Evolutionary conservation across 257 asterid species (phyloP).

Genomic region (Solanum dulcamara): DNA sequence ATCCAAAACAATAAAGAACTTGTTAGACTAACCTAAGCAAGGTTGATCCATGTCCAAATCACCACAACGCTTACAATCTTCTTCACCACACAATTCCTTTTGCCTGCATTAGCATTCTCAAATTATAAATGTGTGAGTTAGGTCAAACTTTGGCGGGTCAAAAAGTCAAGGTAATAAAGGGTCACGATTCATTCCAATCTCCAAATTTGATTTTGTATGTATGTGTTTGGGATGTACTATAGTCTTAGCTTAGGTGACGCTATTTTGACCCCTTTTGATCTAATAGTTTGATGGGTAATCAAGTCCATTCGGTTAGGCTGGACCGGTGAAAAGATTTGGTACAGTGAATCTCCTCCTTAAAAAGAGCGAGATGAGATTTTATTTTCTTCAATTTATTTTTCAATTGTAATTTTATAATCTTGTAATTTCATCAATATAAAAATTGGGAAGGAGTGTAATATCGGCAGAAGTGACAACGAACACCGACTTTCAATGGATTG

Average conservation of each 20-base stretch:
- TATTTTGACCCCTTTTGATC: background rate
- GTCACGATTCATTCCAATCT: background rate
- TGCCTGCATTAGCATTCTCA: conserved; percentile 28
- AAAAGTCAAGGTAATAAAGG: background rate
- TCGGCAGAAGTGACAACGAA: conserved; percentile 91
- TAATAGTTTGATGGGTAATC: background rate
- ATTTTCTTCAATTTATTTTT: no score
- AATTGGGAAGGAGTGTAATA: conserved; percentile 8
- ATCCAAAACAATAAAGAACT: no score
- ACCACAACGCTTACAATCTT: conserved; percentile 73
- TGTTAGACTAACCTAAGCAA: conserved; percentile 72
- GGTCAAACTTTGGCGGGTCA: background rate
- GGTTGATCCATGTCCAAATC: conserved; percentile 49
- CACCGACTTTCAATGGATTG: conserved; percentile 36
- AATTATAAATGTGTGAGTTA: background rate
- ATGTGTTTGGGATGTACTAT: background rate
- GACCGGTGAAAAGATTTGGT: no score
- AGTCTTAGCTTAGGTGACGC: no score
- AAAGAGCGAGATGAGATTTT: no score
- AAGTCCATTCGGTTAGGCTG: background rate
- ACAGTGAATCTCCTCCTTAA: no score
- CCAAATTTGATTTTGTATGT: background rate
- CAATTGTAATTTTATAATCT: no score
- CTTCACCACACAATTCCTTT: conserved; percentile 82
- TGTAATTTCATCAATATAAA: no score